These are phyloP conservation scores for Colletotrichum coccodes DNA, from an alignment of 2,329 filamentous ascomycete species.

Conservation along the genomic window DNA sequence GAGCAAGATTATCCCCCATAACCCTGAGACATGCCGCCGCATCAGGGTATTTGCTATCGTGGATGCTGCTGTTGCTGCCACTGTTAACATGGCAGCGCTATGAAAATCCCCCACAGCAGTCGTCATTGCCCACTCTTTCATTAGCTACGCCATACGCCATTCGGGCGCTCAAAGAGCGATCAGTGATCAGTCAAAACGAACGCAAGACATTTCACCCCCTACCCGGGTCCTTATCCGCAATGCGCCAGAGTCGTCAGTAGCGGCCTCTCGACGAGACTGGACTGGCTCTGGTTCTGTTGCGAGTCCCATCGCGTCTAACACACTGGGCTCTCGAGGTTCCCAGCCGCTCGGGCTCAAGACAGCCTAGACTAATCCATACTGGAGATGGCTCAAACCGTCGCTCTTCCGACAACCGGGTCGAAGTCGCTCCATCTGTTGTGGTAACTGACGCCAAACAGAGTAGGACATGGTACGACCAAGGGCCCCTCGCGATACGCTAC, in stretches of 20 bases:
- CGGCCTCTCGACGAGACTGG: neutral
- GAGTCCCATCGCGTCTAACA: neutral
- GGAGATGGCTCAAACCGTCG: neutral
- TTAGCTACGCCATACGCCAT: neutral
- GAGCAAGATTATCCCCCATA: neutral
- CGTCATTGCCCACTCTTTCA: slow-evolving; percentile 4
- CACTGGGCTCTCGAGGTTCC: neutral
- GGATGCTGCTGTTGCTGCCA: neutral
- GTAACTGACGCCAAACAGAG: neutral
- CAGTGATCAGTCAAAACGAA: neutral
- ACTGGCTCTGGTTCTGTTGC: neutral
- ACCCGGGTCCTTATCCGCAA: neutral
- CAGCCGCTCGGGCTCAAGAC: neutral
- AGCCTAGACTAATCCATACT: neutral
- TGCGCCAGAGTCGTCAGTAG: neutral
- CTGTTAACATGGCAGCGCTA: neutral
- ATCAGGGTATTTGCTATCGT: neutral
- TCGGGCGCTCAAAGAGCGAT: neutral
- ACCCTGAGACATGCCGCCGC: neutral
- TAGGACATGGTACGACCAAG: neutral
- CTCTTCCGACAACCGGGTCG: slow-evolving; percentile 3
- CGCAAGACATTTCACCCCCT: neutral
- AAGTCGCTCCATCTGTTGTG: slow-evolving; percentile 1
- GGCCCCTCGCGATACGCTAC: neutral
- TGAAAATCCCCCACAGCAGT: slow-evolving; percentile 14